Evolutionary conservation across 2,329 filamentous ascomycete species (phyloP), one percentile per base, ranked within the genome.

Genomic region (Aureobasidium sp.): DNA sequence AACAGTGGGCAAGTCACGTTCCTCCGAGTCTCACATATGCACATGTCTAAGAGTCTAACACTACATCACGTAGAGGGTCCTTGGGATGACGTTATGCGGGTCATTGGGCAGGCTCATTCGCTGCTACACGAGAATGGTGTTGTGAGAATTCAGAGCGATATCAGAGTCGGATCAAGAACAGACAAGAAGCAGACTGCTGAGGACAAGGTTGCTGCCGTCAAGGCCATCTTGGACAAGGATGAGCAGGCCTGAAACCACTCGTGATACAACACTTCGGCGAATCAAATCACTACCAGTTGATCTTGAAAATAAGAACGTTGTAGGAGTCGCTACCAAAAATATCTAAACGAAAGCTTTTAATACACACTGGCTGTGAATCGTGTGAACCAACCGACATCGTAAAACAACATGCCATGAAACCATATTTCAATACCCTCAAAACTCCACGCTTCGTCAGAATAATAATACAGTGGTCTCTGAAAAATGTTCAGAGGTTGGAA

Each of bases 1-100:
- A 0, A 97, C 93, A 0, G 84, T 97, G 61, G 91, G 91, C 94
- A 79, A 63, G 86, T 41, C 15, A 9, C 10, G 5, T 79, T 32
- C n/a, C 8, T n/a, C 7, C 15, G 44, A 8, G 6, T 36, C 27
- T 48, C 47, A 39, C 1, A 53, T 32, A 37, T 39, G 46, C 29
- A n/a, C 44, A 27, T 32, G 34, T 23, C 5, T 23, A 12, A 12
- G 6, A 37, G 13, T 8, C 20, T 20, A 50, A 20, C 37, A 1
- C 2, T 12, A 1, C 8, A 10, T 20, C n/a, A 17, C 20, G 48
- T 68, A 96, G 93, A 97, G 78, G 94, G 93, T 2, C 83, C 86
- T 44, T 97, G 94, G 93, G 89, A 95, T 67, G 84, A 89, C 36
- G 91, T 96, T 63, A 91, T 96, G 82, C 80, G 79, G 62, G 82